phyloP scores from a whole-genome alignment of 352 stramenopile species.

The Globisporangium nodosum region DNA sequence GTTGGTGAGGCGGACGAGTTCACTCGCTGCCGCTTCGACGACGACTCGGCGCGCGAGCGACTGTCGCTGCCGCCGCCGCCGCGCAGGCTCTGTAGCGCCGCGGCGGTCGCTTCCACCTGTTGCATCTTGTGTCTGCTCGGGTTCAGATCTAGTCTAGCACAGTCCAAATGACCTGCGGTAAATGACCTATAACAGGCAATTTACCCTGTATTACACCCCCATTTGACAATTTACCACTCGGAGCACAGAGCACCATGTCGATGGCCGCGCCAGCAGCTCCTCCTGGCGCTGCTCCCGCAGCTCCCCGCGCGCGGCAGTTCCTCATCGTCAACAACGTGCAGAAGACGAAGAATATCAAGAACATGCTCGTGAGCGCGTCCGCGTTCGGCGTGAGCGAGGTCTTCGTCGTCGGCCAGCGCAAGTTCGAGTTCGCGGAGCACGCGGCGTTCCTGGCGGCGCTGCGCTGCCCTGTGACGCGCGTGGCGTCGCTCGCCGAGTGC shows the following conservation, averaged over 20 bases:
- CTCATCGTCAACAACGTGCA: slow-evolving; percentile 93
- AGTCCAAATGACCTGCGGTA: too few species aligned
- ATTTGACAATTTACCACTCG: too few species aligned
- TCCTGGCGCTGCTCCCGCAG: background rate
- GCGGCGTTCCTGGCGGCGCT: slow-evolving; percentile 36
- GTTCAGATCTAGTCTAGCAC: too few species aligned
- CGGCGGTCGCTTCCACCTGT: slow-evolving; percentile 1
- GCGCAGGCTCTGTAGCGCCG: slow-evolving; percentile 6
- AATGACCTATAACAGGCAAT: too few species aligned
- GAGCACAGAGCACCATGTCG: background rate
- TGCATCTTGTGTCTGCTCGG: background rate
- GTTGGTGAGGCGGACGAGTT: background rate
- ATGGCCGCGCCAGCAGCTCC: background rate
- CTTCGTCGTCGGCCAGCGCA: slow-evolving; percentile 88
- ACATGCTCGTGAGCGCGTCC: slow-evolving; percentile 78
- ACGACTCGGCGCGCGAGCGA: background rate
- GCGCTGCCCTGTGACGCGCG: slow-evolving; percentile 49
- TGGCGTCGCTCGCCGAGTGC: slow-evolving; percentile 80
- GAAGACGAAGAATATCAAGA: slow-evolving; percentile 88
- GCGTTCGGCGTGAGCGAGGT: slow-evolving; percentile 80
- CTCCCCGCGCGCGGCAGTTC: slow-evolving; percentile 30
- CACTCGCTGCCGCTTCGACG: background rate
- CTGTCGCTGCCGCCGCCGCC: background rate
- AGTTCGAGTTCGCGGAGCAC: slow-evolving; percentile 62
- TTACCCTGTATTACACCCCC: too few species aligned